Percentiles rank a stretch among this genome's conserved stretches.
These are phyloP conservation scores for Penicillium italicum DNA, from an alignment of 2,329 filamentous ascomycete species.

Conservation along the genomic window DNA sequence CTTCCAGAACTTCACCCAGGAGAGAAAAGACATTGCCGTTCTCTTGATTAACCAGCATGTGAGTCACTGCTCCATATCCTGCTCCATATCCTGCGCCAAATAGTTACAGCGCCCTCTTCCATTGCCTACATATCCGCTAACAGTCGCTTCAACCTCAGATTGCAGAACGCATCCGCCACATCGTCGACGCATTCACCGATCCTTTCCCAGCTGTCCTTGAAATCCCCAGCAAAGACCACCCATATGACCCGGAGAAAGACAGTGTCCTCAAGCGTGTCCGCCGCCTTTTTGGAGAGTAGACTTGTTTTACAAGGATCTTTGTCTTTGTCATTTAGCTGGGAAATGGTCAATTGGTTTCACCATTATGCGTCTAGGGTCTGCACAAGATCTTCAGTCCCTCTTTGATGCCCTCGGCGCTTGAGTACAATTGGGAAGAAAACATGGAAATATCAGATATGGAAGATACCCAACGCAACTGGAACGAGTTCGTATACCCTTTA, in stretches of 20 bases:
- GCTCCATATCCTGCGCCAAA: background rate
- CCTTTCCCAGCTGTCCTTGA: conserved; percentile 96
- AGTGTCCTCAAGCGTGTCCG: conserved; percentile 87
- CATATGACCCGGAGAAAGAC: conserved; percentile 98
- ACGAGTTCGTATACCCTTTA: conserved; percentile 14
- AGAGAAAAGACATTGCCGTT: conserved; percentile 95
- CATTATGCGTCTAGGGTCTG: background rate
- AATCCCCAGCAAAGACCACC: conserved; percentile 98
- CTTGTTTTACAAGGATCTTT: background rate
- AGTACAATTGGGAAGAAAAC: conserved; percentile 6
- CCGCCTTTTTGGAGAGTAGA: conserved; percentile 62
- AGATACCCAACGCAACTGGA: conserved; percentile 22
- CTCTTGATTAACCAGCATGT: conserved; percentile 98
- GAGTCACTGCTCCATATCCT: conserved; percentile 27
- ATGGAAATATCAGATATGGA: conserved; percentile 19
- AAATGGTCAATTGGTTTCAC: conserved; percentile 1
- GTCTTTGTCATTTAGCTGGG: conserved; percentile 5
- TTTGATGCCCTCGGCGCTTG: conserved; percentile 3
- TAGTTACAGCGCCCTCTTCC: background rate
- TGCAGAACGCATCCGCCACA: conserved; percentile 86
- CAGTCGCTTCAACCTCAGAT: conserved; percentile 54
- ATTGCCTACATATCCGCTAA: background rate
- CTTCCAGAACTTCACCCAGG: conserved; percentile 82
- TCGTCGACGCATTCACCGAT: conserved; percentile 85
- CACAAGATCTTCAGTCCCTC: conserved; percentile 4